phyloP scores from a whole-genome alignment of 768 basidiomycete genomes.

The Kwoniella heveanensis region DNA sequence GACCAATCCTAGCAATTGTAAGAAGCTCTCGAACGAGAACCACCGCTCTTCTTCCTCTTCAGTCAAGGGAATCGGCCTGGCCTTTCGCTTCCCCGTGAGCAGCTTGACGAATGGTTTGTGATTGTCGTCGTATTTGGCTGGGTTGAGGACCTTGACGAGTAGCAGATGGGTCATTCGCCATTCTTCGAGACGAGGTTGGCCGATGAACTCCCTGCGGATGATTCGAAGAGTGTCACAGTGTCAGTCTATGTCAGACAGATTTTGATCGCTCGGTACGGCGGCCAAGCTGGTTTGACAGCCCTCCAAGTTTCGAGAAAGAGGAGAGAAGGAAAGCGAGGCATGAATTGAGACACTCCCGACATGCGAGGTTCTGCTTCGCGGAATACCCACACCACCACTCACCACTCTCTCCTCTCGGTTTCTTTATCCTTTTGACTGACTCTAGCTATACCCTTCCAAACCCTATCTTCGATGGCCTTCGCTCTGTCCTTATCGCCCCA shows the following conservation, averaged over 20 bases:
- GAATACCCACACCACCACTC: constrained; percentile 8
- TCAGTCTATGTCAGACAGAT: too few relatives aligned
- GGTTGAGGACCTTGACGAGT: constrained; percentile 68
- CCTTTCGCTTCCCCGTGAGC: constrained; percentile 54
- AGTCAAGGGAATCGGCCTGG: constrained; percentile 51
- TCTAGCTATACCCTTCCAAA: constrained; percentile 67
- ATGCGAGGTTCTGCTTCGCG: too few relatives aligned
- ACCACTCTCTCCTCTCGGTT: constrained; percentile 51
- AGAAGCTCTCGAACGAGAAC: constrained; percentile 76
- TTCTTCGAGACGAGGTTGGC: constrained; percentile 25
- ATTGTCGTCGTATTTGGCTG: constrained; percentile 58
- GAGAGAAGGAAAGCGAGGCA: too few relatives aligned
- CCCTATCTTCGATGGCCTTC: constrained; percentile 61
- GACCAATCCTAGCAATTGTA: constrained; percentile 73
- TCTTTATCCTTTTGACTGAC: constrained; percentile 72
- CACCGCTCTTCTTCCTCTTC: constrained; percentile 63
- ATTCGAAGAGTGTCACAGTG: too few relatives aligned
- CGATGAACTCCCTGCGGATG: constrained; percentile 38
- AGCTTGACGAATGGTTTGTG: constrained; percentile 27
- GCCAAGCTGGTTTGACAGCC: too few relatives aligned
- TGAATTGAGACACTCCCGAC: too few relatives aligned
- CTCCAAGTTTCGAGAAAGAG: too few relatives aligned
- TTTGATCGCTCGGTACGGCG: too few relatives aligned
- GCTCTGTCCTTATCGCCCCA: constrained; percentile 57
- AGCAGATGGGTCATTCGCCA: constrained; percentile 71